Base-by-base conservation (phyloP, 306 rosid species). In the Rosa lucieae region DNA sequence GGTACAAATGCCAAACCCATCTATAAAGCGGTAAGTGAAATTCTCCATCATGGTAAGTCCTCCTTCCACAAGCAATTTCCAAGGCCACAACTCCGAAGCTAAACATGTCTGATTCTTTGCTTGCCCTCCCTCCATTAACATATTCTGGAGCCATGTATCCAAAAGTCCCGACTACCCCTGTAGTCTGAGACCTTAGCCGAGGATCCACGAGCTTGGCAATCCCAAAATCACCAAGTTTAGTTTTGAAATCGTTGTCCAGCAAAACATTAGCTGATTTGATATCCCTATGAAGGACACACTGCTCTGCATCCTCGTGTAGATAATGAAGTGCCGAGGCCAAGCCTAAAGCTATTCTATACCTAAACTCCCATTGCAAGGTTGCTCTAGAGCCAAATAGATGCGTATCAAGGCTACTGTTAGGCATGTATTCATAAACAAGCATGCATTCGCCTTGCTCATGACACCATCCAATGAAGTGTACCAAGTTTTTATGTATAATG, bases 201-300 rank as follows among this genome's bases (percentile, higher is more conserved):
- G 61, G 26, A 55, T 55, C 89, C 20, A 90, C 72, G 3, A 47
- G 79, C 72, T 62, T 76, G 6, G 61, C 61, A 55, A 18, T 55
- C 61, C 61, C 61, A 55, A 53, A 53, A 17, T 53, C 23, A 53
- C 59, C 59, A 5, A 20, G 26, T 18, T 55, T 55, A 17, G 70
- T 62, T 32, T 37, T 47, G 47, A 2, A 91, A 72, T 87, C 83
- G 0, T 67, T 77, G 76, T 90, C 92, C 51, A 90, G 15, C 52
- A 90, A 44, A 51, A 90, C 80, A 61, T 90, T 87, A 2, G 89
- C 90, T 0, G 92, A 87, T 39, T 89, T 90, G 7, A 88, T 89
- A 35, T 89, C 95, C 37, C 91, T 82, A 8, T 87, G 95, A 39
- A 89, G 86, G 18, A 90, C 88, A 70, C 87, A 85, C 39, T 87